Base-by-base conservation (phyloP, 257 asterid genomes). In the Verbena officinalis region DNA sequence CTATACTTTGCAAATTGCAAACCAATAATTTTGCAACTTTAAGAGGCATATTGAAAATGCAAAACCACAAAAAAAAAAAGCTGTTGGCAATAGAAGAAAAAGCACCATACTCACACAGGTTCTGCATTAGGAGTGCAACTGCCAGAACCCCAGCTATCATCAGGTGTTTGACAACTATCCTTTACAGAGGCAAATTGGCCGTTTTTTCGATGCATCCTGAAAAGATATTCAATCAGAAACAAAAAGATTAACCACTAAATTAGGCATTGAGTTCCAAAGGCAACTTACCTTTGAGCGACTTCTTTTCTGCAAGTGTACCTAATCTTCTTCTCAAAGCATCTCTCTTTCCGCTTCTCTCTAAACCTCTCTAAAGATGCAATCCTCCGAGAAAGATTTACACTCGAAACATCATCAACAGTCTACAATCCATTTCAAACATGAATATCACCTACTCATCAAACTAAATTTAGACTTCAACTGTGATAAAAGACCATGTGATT, bases 141-240 rank as follows among this genome's bases (percentile, higher is more conserved):
- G 44, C 74, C 74, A 10, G 81, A 71, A 62, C 64, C 74, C 74
- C 69, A 62, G 66, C 54, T 71, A 16, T 69, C 84, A 46, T 49
- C 73, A 55, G 64, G 58, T 24, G 60, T 45, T 56, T 71, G 53
- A 38, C 67, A 61, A 40, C 30, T 34, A 64, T 71, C 80, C 38
- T 78, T 73, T 39, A 53, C 67, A 70, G 84, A 78, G n/a, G 84
- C 82, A 78, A 81, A 81, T 48, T 81, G 87, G 23, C 84, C 84
- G 56, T 78, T 78, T 64, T 48, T 78, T 19, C 83, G 78, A 68
- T 64, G 82, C 84, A 82, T 78, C 84, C 87, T 78, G 69, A 22
- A 46, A 36, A 51, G 31, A 58, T 34, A 60, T 21, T 55, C 55
- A 73, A 42, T 9, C 61, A 56, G 67, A 55, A 7, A 51, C 15